These are phyloP conservation scores for Kodamaea sp. DNA, from an alignment of 1,139 yeast genomes.

Conservation along the genomic window DNA sequence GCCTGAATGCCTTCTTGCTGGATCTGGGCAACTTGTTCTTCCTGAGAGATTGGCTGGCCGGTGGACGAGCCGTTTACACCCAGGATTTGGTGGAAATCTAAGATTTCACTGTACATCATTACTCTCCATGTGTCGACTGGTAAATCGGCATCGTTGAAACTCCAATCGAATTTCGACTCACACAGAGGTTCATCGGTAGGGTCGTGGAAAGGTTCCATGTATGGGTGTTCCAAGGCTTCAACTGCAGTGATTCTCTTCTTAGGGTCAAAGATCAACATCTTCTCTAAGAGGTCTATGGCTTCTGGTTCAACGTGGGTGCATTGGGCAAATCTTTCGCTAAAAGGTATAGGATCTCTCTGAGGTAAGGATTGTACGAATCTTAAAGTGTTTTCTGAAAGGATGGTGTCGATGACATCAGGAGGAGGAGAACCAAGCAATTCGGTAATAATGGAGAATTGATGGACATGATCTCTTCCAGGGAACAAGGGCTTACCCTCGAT, in stretches of 20 bases:
- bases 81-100: conserved; percentile 88
- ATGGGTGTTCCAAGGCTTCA: conserved; percentile 86
- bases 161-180: conserved; percentile 93
- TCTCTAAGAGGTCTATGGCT: conserved; percentile 84
- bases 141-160: conserved; percentile 94
- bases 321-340: conserved; percentile 70
- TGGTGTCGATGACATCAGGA: conserved; percentile 90
- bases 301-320: conserved; percentile 82
- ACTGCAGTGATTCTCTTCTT: conserved; percentile 91
- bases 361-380: conserved; percentile 94
- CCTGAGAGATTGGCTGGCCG: conserved; percentile 16
- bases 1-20: conserved; percentile 36
- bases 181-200: conserved; percentile 98
- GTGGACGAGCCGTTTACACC: conserved; percentile 22
- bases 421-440: conserved; percentile 97
- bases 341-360: conserved; percentile 86
- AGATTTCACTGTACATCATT: conserved; percentile 97
- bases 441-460: conserved; percentile 94
- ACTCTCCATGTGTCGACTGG: conserved; percentile 99
- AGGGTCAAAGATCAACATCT: conserved; percentile 94
- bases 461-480: conserved; percentile 98
- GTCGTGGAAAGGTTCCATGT: conserved; percentile 96
- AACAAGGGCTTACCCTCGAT: conserved; percentile 97
- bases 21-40: conserved; percentile 31
- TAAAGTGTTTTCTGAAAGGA: conserved; percentile 92